Base-by-base conservation (phyloP, 2,329 filamentous ascomycete species). In the Curvularia hawaiiensis region DNA sequence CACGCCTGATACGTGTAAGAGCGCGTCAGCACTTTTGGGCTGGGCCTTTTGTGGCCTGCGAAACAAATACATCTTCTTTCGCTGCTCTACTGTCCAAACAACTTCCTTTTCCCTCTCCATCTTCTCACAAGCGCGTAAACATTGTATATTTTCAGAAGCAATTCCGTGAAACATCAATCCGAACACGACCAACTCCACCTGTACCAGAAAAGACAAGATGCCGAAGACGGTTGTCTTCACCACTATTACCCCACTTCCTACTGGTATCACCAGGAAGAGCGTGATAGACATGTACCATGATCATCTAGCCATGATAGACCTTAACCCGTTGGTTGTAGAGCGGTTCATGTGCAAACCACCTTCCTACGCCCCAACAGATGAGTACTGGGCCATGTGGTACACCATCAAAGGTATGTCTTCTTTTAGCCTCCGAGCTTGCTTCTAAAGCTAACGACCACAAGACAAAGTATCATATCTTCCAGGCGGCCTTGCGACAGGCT, bases 221-320 rank as follows among this genome's bases (percentile, higher is more conserved):
- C 86, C 86, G 47, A 91, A 88, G 77, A 83, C 87, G 62, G 86
- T 84, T 16, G 81, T 86, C 31, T 92, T 93, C 79, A 95, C 90
- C 39, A 90, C 86, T 45, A 86, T 93, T 66, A 95, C 90, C 28
- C 89, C 91, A 18, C 83, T 96, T 31, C 92, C 92, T 9, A 66
- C 84, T 2, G 80, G 82, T 65, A 84, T 95, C 63, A 82, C 86
- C 47, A 85, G 91, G 53, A 83, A 89, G 64, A 83, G 85, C n/a
- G 90, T 91, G 41, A 74, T 96, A 62, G 82, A 85, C 52, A 90
- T 91, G 64, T 86, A 96, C 31, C 90, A 92, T 75, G 84, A 89
- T 75, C 91, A 96, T 77, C 75, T 83, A 49, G 88, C 88, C 66
- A 96, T 97, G 88, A 96, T 96, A 69, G 89, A 94, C 71, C 81